A percentile compares a stretch with the other conserved stretches of the same genome.
Evolutionary conservation across 306 rosid species (phyloP).

Genomic region (Lablab purpureus): DNA sequence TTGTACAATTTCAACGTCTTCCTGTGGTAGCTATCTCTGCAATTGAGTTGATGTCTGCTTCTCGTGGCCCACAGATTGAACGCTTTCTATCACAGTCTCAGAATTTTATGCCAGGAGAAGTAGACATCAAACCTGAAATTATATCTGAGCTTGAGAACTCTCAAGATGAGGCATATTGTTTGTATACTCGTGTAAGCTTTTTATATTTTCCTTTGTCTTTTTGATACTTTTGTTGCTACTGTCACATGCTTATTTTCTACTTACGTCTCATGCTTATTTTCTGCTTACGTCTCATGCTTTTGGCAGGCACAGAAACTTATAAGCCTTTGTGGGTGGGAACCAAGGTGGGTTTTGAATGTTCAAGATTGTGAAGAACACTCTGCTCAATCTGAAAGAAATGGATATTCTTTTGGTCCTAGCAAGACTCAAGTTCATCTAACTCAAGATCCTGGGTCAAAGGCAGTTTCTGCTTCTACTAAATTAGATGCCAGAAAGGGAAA

Average conservation of each 20-base stretch:
- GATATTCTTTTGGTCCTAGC: constrained; percentile 75
- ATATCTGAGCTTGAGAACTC: constrained; percentile 76
- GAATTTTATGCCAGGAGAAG: constrained; percentile 67
- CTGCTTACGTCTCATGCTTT: constrained; percentile 43
- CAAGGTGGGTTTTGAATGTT: constrained; percentile 88
- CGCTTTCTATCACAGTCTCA: constrained; percentile 71
- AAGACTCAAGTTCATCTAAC: constrained; percentile 74
- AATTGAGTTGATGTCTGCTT: constrained; percentile 77
- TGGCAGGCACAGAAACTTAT: constrained; percentile 93
- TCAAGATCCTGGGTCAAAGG: constrained; percentile 79
- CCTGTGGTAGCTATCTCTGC: constrained; percentile 86
- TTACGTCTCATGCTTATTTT: constrained; percentile 36
- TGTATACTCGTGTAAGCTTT: constrained; percentile 79
- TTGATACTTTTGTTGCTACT: constrained; percentile 24
- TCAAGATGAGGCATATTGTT: constrained; percentile 72
- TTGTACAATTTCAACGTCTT: constrained; percentile 79
- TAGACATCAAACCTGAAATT: constrained; percentile 69
- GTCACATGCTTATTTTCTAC: constrained; percentile 42
- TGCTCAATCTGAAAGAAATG: constrained; percentile 98
- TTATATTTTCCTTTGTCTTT: constrained; percentile 17
- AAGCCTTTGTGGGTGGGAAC: constrained; percentile 99
- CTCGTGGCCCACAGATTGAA: constrained; percentile 80
- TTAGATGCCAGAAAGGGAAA: constrained; percentile 80
- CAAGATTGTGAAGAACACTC: constrained; percentile 99
- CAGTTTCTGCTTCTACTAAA: constrained; percentile 77